These are phyloP conservation scores for Delitschia confertaspora DNA, from an alignment of 495 filamentous ascomycete species.

Conservation along the genomic window DNA sequence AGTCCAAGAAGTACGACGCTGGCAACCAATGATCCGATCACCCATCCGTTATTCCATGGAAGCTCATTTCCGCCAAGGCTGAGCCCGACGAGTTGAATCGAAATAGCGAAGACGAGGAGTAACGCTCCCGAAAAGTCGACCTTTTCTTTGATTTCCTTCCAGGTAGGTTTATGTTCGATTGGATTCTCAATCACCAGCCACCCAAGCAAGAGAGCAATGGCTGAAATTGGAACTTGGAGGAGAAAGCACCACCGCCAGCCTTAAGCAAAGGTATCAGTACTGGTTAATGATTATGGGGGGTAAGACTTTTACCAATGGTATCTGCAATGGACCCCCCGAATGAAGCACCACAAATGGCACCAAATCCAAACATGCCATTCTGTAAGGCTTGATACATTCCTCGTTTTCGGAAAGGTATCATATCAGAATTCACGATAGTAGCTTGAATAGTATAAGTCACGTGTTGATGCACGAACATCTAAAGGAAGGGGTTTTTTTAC, in stretches of 20 bases:
- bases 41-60: slow-evolving; percentile 49
- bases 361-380: slow-evolving; percentile 54
- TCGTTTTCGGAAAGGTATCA: slow-evolving; percentile 53
- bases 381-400: slow-evolving; percentile 59
- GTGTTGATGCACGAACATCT: too few relatives aligned
- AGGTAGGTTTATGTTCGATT: slow-evolving; percentile 3
- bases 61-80: slow-evolving; percentile 56
- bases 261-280: too few relatives aligned
- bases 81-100: slow-evolving; percentile 49
- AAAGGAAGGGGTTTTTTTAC: too few relatives aligned
- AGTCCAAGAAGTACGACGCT: slow-evolving; percentile 43
- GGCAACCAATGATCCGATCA: slow-evolving; percentile 43
- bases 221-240: slow-evolving; percentile 43
- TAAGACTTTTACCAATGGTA: too few relatives aligned
- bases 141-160: slow-evolving; percentile 41
- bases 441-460: slow-evolving; percentile 34
- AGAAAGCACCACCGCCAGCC: slow-evolving; percentile 46
- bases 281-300: too few relatives aligned
- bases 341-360: slow-evolving; percentile 41
- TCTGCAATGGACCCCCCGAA: slow-evolving; percentile 44
- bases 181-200: slow-evolving; percentile 42
- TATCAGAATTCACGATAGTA: slow-evolving; percentile 57
- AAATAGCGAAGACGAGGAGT: slow-evolving; percentile 49
- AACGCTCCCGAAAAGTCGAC: slow-evolving; percentile 50
- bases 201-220: slow-evolving; percentile 46